Percentiles rank a stretch among this genome's conserved stretches.
Evolutionary conservation across 371 early-diverging fungal species (phyloP).

Genomic region (Circinella minor): DNA sequence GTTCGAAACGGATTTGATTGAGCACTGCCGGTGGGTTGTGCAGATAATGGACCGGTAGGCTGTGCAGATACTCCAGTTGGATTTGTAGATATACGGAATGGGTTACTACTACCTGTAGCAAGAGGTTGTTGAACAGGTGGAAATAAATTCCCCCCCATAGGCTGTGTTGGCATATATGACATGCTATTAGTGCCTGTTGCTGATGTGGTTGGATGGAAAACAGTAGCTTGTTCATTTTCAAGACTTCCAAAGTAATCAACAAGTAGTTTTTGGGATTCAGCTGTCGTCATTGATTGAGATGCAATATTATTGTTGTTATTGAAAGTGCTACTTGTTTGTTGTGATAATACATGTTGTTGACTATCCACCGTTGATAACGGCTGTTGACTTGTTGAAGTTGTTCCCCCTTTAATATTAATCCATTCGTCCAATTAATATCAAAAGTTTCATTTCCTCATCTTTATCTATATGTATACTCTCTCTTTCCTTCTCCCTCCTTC

Average conservation of each 20-base stretch:
- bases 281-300: conserved; percentile 27
- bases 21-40: not conserved
- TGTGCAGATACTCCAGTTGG: not conserved
- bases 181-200: conserved; percentile 1
- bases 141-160: conserved; percentile 2
- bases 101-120: conserved; percentile 20
- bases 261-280: conserved; percentile 41
- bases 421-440: too few species aligned
- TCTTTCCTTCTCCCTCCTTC: too few species aligned
- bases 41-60: not conserved
- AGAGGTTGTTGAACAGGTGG: conserved; percentile 13
- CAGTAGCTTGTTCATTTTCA: conserved; percentile 61
- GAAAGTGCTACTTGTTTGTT: conserved; percentile 15
- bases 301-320: conserved; percentile 22
- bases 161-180: conserved; percentile 18
- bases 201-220: conserved; percentile 40
- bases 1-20: conserved; percentile 9
- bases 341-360: conserved; percentile 18
- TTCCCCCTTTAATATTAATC: too few species aligned
- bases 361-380: too few species aligned
- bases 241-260: conserved; percentile 79
- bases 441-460: too few species aligned
- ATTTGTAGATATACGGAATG: conserved; percentile 16
- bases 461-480: not conserved
- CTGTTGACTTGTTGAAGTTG: too few species aligned